These are phyloP conservation scores for Fusarium kyushuense DNA, from an alignment of 2,329 filamentous ascomycete genomes.

Conservation along the genomic window DNA sequence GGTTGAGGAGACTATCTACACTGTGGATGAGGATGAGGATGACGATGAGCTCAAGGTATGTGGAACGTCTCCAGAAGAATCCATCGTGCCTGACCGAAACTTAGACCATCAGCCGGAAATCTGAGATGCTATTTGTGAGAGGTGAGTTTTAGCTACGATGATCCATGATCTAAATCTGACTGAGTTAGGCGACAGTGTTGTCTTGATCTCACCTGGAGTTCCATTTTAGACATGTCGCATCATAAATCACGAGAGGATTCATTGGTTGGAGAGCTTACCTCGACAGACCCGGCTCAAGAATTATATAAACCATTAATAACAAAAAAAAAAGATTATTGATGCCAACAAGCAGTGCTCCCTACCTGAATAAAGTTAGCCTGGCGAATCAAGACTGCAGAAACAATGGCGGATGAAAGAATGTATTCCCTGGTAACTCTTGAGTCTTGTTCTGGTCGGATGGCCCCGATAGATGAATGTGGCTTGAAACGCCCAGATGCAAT, in stretches of 20 bases:
- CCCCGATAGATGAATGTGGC: constrained; percentile 41
- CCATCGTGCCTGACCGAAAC: not conserved
- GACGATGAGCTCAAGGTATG: constrained; percentile 80
- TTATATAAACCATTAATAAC: constrained; percentile 17
- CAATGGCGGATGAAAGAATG: not conserved
- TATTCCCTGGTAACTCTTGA: constrained; percentile 2
- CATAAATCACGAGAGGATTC: no score
- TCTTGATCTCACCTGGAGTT: constrained; percentile 75
- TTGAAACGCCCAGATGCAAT: constrained; percentile 15
- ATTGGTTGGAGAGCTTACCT: no score
- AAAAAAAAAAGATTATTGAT: constrained; percentile 24
- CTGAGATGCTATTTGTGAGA: constrained; percentile 98
- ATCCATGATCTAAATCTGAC: constrained; percentile 39
- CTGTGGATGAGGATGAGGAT: constrained; percentile 92
- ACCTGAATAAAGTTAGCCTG: not conserved
- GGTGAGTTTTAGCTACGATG: constrained; percentile 66
- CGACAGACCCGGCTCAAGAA: constrained; percentile 3
- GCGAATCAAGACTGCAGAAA: not conserved
- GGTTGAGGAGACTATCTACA: constrained; percentile 96
- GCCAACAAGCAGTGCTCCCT: not conserved
- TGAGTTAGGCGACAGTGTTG: constrained; percentile 74
- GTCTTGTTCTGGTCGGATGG: not conserved
- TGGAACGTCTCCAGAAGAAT: not conserved
- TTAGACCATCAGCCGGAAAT: constrained; percentile 94
- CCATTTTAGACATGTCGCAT: constrained; percentile 42